Conservation (phyloP, 495 filamentous ascomycete species). For the Tetracladium setigerum region DNA sequence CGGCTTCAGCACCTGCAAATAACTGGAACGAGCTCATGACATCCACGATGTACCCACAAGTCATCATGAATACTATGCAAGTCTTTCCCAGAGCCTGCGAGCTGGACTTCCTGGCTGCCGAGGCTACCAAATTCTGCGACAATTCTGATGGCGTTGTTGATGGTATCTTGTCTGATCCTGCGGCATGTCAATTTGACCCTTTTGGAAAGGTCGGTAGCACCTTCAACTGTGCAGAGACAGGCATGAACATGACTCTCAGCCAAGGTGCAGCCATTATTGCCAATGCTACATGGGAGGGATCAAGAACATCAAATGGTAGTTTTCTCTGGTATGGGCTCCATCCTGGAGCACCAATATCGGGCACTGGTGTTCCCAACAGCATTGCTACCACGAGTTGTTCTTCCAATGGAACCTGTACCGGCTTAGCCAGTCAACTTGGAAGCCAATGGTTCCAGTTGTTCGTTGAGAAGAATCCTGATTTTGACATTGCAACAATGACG, state of each 20-base stretch:
- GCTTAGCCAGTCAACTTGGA: background rate
- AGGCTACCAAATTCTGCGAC: conserved; percentile 30
- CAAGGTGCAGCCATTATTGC: background rate
- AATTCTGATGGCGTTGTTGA: conserved; percentile 29
- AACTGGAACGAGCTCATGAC: conserved; percentile 21
- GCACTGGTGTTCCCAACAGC: no score
- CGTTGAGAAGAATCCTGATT: conserved; percentile 14
- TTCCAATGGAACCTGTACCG: conserved; percentile 5
- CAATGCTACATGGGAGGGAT: background rate
- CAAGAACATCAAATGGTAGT: conserved; percentile 2
- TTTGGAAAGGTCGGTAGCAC: background rate
- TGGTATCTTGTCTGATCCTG: conserved; percentile 23
- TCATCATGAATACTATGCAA: conserved; percentile 24
- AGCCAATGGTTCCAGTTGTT: conserved; percentile 13
- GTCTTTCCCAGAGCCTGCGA: conserved; percentile 22
- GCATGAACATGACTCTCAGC: background rate
- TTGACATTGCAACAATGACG: conserved; percentile 17
- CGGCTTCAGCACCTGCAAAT: conserved; percentile 30
- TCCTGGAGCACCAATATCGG: background rate
- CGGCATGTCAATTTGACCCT: conserved; percentile 14
- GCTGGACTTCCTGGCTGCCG: conserved; percentile 23
- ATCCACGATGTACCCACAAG: conserved; percentile 21
- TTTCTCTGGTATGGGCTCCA: conserved; percentile 17
- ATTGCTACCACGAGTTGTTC: conserved; percentile 9
- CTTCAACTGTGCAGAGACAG: conserved; percentile 1